These are phyloP conservation scores for Metschnikowia anglica DNA, from an alignment of 805 yeast species.

Conservation along the genomic window DNA sequence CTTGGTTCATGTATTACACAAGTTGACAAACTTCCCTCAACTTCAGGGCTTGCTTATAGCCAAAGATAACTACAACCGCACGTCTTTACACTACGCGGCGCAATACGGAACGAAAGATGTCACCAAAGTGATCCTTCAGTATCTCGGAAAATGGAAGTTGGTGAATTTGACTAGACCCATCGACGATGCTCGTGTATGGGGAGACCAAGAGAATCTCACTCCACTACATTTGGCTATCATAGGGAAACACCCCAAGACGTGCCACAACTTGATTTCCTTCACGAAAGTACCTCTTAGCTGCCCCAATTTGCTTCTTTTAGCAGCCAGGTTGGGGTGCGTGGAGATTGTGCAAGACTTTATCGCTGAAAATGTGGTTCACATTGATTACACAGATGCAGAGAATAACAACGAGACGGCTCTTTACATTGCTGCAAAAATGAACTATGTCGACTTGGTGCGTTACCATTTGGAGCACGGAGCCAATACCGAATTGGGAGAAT, in stretches of 20 bases:
- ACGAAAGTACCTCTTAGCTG: slow-evolving; percentile 42
- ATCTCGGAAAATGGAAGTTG: slow-evolving; percentile 58
- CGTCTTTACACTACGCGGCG: slow-evolving; percentile 88
- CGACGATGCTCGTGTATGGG: slow-evolving; percentile 62
- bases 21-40: slow-evolving; percentile 31
- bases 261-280: slow-evolving; percentile 53
- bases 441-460: slow-evolving; percentile 52
- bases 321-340: slow-evolving; percentile 63
- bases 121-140: slow-evolving; percentile 55
- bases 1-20: slow-evolving; percentile 55
- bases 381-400: slow-evolving; percentile 60
- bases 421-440: slow-evolving; percentile 73
- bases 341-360: slow-evolving; percentile 56
- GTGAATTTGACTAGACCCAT: slow-evolving; percentile 49
- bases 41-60: slow-evolving; percentile 46
- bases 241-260: slow-evolving; percentile 79
- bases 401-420: slow-evolving; percentile 72
- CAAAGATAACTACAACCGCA: slow-evolving; percentile 72
- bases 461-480: slow-evolving; percentile 61
- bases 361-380: slow-evolving; percentile 55
- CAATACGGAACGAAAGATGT: slow-evolving; percentile 77
- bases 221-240: slow-evolving; percentile 82
- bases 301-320: slow-evolving; percentile 61
- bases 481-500: slow-evolving; percentile 71
- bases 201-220: slow-evolving; percentile 73